Evolutionary conservation across 495 filamentous ascomycete genomes (phyloP).

Genomic region (Hypoxylon fragiforme): DNA sequence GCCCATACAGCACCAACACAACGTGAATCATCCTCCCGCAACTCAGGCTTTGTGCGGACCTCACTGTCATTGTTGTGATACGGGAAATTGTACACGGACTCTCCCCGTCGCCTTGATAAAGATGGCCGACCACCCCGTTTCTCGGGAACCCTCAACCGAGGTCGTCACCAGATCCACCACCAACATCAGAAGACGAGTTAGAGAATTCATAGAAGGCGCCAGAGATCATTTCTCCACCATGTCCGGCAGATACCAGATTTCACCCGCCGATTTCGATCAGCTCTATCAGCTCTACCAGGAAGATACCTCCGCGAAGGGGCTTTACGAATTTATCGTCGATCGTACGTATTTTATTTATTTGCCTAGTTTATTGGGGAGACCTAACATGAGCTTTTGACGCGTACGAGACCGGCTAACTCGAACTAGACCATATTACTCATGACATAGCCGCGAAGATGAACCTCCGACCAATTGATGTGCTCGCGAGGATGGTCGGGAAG

Average conservation of each 20-base stretch:
- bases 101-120: too few species aligned
- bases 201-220: constrained; percentile 11
- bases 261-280: constrained; percentile 24
- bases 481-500: constrained; percentile 22
- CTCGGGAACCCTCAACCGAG: too few species aligned
- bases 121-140: too few species aligned
- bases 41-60: neutral
- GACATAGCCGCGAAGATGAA: constrained; percentile 10
- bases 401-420: too few species aligned
- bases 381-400: neutral
- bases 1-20: neutral
- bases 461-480: constrained; percentile 19
- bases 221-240: constrained; percentile 18
- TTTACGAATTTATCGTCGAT: constrained; percentile 29
- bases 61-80: too few species aligned
- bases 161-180: too few species aligned
- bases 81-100: too few species aligned
- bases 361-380: too few species aligned
- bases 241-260: constrained; percentile 17
- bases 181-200: too few species aligned
- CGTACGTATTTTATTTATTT: constrained; percentile 11
- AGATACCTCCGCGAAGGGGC: constrained; percentile 23
- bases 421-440: constrained; percentile 24
- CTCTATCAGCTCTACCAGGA: constrained; percentile 29
- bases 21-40: neutral